Evolutionary conservation across 2,329 filamentous ascomycete genomes (phyloP), one percentile per base, ranked within the genome.

Genomic region (Colletotrichum shisoi): DNA sequence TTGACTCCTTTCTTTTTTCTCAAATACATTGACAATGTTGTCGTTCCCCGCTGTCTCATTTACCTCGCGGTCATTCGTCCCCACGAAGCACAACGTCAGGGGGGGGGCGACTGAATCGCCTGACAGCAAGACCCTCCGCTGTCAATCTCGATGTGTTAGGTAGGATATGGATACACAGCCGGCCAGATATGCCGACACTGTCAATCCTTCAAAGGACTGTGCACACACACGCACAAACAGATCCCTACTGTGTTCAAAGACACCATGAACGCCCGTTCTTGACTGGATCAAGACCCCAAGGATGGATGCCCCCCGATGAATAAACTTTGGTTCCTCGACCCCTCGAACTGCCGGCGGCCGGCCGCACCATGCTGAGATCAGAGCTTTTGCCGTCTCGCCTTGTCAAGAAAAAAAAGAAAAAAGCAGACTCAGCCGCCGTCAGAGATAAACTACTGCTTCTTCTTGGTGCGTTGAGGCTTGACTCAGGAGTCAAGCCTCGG

Each of bases 261-360:
- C 15, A 49, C 21, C 19, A 39, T 48, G 17, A 49, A 59, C 44
- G 21, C 21, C 31, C 19, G 31, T 12, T 37, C 15, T 7, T n/a
- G 46, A 24, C 27, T 51, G 48, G 40, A 45, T 4, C 56, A 49
- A 27, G 44, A 12, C 8, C n/a, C 3, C 56, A 49, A 27, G 44
- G 44, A 9, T 21, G 44, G 44, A 9, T 21, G 3, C 17, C 57
- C 53, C 57, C 31, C n/a, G 15, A 31, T 45, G 40, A 57, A 42
- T 40, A 49, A 42, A 39, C 27, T 52, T 66, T 27, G 46, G 46
- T 53, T 63, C 21, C 60, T 67, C 63, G 17, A 49, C 57, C 37
- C 61, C 63, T 63, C 49, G 42, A 67, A 60, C 61, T 67, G 61
- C 64, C 54, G 64, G 61, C 44, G 49, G 54, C 59, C n/a, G 44